Conservation (phyloP, 106 monocot species). For the Gastrodia elata region DNA sequence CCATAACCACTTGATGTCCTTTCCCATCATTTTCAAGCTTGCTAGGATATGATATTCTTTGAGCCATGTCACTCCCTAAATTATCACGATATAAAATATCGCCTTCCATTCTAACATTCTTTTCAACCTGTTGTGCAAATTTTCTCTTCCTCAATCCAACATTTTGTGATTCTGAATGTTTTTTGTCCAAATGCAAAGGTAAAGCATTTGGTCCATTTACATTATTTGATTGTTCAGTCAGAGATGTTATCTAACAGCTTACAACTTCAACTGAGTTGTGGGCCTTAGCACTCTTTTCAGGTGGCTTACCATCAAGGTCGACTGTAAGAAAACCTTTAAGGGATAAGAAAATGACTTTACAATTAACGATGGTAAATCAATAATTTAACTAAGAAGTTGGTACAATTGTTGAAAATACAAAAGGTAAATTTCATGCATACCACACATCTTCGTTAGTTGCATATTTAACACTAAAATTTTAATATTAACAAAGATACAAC, state of each 20-base stretch:
- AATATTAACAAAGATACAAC: too few species aligned
- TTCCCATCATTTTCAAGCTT: slow-evolving; percentile 26
- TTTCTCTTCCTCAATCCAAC: slow-evolving; percentile 28
- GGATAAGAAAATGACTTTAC: neutral
- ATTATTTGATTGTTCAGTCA: slow-evolving; percentile 9
- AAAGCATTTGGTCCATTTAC: slow-evolving; percentile 14
- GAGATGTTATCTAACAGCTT: slow-evolving; percentile 15
- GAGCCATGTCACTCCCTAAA: slow-evolving; percentile 31
- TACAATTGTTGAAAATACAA: neutral
- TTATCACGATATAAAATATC: slow-evolving; percentile 13
- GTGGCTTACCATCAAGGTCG: slow-evolving; percentile 37
- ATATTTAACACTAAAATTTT: too few species aligned
- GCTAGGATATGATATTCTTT: slow-evolving; percentile 17
- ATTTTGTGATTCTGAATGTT: slow-evolving; percentile 22
- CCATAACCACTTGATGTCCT: slow-evolving; percentile 9
- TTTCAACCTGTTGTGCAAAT: slow-evolving; percentile 12
- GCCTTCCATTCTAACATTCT: slow-evolving; percentile 9
- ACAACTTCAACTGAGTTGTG: slow-evolving; percentile 21
- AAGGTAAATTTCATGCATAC: too few species aligned
- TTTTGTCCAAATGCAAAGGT: slow-evolving; percentile 12
- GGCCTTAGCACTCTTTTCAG: slow-evolving; percentile 34
- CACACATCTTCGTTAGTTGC: too few species aligned
- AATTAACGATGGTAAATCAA: slow-evolving; percentile 2
- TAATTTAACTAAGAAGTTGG: neutral
- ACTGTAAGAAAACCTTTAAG: slow-evolving; percentile 31